Conservation (phyloP, 2,329 filamentous ascomycete species). For the Orbilia ellipsospora region DNA sequence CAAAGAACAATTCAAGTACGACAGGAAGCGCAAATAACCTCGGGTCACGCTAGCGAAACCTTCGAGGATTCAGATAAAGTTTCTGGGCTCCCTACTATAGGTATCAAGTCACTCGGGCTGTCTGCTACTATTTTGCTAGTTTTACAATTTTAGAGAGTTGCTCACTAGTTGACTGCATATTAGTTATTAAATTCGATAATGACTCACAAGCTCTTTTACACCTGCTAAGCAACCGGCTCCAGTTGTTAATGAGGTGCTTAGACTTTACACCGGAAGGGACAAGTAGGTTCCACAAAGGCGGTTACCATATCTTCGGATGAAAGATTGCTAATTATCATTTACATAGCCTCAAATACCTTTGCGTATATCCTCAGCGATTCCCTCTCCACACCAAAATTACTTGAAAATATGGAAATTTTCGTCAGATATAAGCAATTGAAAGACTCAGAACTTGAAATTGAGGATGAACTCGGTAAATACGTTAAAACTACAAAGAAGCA, state of each 20-base stretch:
- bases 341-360: slow-evolving; percentile 17
- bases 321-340: not conserved
- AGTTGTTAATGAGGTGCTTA: slow-evolving; percentile 39
- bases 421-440: slow-evolving; percentile 18
- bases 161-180: not conserved
- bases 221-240: slow-evolving; percentile 57
- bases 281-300: slow-evolving; percentile 29
- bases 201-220: slow-evolving; percentile 62
- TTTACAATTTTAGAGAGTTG: not conserved
- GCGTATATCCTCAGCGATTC: slow-evolving; percentile 6
- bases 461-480: slow-evolving; percentile 4
- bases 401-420: slow-evolving; percentile 61
- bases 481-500: slow-evolving; percentile 60
- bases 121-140: not conserved
- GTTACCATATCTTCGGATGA: too few species aligned
- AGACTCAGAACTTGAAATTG: slow-evolving; percentile 63
- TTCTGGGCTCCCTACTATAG: not conserved
- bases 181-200: slow-evolving; percentile 66
- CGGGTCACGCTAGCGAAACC: too few species aligned
- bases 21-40: slow-evolving; percentile 71
- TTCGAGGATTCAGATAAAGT: too few species aligned
- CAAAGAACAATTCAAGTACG: slow-evolving; percentile 69
- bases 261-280: slow-evolving; percentile 15
- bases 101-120: not conserved
- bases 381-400: slow-evolving; percentile 3